Evolutionary conservation across 306 rosid genomes (phyloP).

Genomic region (Prunus mongolica): DNA sequence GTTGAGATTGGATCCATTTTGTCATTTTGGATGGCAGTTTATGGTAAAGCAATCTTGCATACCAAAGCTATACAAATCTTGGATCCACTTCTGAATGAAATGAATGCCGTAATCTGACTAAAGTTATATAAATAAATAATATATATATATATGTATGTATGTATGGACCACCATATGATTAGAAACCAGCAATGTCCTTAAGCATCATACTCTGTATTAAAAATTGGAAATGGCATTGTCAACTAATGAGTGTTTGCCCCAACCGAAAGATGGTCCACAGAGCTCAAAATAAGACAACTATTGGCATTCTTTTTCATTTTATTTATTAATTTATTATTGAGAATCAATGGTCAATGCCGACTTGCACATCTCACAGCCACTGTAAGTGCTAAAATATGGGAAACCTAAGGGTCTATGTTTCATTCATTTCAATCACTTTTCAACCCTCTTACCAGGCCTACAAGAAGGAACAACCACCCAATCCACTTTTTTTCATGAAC

Average conservation of each 20-base stretch:
- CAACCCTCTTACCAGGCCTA: background rate
- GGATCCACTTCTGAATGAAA: background rate
- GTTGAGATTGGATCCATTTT: background rate
- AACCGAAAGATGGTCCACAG: background rate
- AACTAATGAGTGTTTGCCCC: conserved; percentile 2
- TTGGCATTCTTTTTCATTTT: background rate
- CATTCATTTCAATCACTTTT: conserved; percentile 17
- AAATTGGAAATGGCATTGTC: background rate
- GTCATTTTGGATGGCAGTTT: conserved; percentile 8
- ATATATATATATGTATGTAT: no score
- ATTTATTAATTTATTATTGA: background rate
- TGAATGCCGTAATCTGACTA: no score
- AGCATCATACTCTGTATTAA: background rate
- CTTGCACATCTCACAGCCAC: conserved; percentile 17
- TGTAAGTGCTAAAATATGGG: conserved; percentile 8
- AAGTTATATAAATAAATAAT: no score
- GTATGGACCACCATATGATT: conserved; percentile 16
- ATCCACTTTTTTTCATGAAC: background rate
- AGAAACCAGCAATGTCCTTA: conserved; percentile 18
- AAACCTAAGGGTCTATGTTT: background rate
- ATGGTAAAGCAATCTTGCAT: background rate
- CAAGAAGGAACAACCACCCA: background rate
- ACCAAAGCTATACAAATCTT: background rate
- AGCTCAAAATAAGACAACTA: background rate
- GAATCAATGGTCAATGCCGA: background rate